Evolutionary conservation across 176 grass and related monocot genomes (phyloP), one percentile per base, ranked within the genome.

Genomic region (Tillandsia leiboldiana): DNA sequence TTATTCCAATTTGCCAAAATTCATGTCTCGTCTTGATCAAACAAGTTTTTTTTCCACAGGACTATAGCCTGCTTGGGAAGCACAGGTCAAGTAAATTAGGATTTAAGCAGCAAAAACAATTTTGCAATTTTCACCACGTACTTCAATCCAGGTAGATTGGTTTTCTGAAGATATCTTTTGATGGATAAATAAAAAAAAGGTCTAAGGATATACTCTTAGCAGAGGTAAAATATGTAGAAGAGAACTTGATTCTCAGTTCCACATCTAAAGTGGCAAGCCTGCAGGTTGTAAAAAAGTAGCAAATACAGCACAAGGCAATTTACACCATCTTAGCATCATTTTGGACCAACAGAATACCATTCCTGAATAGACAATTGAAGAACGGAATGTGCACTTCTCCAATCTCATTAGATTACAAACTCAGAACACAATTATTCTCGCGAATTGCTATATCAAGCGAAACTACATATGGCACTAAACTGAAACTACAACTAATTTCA

Each of bases 301-400:
- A 59, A 61, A 9, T 23, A 61, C 15, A 10, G 56, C 22, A 61
- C 17, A 11, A 56, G 52, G 52, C 15, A 56, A 56, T 12, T 18
- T 18, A 20, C 17, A 61, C 7, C 56, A 90, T 87, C 90, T 93
- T 99, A 65, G 90, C 90, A 64, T 99, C 90, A 66, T 94, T 99
- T 74, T 84, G 80, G 13, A 94, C 90, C 67, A 99, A 90, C 53
- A 90, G 90, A 82, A 94, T 93, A 68, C 90, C 84, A 68, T 94
- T 87, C 48, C 87, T 7, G 82, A 82, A 70, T 96, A 96, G 73
- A 96, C 50, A 50, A 84, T 96, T 23, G 87, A 90, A 27, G 91
- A 90, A 78, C 94, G 90, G 87, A 99, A 90, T 82, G 89, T 83
- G 78, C 95, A 99, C 80, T 93, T 99, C 84, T 99, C 90, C 80